Percentiles rank a stretch among this genome's conserved stretches.
Conservation (phyloP, 2,329 filamentous ascomycete genomes). For the Hymenoscyphus occultus region DNA sequence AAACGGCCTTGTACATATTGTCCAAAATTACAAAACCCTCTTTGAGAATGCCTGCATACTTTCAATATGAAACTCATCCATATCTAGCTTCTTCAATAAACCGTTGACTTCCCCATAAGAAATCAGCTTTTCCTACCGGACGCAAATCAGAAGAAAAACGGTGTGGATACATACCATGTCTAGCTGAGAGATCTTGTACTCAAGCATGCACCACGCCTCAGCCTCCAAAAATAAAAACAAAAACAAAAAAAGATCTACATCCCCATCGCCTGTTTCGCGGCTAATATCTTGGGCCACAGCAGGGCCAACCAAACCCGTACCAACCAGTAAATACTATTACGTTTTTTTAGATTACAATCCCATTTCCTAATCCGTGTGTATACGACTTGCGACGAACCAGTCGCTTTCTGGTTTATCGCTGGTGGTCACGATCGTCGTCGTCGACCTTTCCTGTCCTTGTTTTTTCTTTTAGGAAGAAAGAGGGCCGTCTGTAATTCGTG, state of each 20-base stretch:
- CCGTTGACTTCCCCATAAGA: too few species aligned
- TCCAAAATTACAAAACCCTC: too few species aligned
- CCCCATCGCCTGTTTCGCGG: not conserved
- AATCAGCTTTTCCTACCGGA: not conserved
- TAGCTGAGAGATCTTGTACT: not conserved
- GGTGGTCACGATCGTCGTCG: not conserved
- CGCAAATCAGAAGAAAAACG: not conserved
- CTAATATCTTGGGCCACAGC: not conserved
- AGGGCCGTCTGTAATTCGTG: not conserved
- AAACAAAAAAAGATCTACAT: not conserved
- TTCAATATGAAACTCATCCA: too few species aligned
- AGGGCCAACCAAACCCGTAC: not conserved
- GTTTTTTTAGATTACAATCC: not conserved
- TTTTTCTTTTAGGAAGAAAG: not conserved
- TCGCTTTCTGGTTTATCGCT: not conserved
- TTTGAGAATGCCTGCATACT: too few species aligned
- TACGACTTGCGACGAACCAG: not conserved
- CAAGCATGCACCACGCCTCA: conserved; percentile 1
- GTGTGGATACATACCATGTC: not conserved
- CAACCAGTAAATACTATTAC: not conserved
- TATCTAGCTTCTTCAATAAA: too few species aligned
- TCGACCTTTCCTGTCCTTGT: not conserved
- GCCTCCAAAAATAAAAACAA: not conserved
- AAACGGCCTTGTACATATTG: too few species aligned
- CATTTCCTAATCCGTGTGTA: not conserved